These are phyloP conservation scores for Verticillium albo-atrum DNA, from an alignment of 2,329 filamentous ascomycete species.

Conservation along the genomic window DNA sequence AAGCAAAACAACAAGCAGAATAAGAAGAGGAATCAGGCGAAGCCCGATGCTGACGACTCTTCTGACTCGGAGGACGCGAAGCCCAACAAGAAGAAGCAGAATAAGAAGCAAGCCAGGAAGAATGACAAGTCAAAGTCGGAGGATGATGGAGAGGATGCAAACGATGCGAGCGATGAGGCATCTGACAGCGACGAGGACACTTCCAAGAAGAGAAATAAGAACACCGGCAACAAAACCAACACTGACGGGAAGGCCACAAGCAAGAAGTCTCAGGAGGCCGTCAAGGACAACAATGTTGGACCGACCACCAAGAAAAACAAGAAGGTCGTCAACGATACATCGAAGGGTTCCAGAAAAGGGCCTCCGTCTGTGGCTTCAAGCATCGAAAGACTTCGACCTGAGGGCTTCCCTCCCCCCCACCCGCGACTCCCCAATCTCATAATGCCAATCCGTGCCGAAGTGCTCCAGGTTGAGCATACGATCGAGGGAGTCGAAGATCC, in stretches of 20 bases:
- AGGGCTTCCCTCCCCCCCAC: conserved; percentile 20
- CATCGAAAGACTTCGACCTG: conserved; percentile 19
- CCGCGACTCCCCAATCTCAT: conserved; percentile 39
- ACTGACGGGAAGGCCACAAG: neutral
- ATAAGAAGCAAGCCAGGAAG: conserved; percentile 7
- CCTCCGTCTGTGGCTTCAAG: conserved; percentile 8
- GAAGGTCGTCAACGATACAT: neutral
- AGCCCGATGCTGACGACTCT: conserved; percentile 13
- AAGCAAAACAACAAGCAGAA: conserved; percentile 8
- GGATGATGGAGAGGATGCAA: neutral
- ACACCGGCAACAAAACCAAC: conserved; percentile 6
- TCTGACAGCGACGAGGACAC: neutral
- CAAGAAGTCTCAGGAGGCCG: neutral
- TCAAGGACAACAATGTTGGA: conserved; percentile 1
- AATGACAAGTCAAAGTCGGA: conserved; percentile 4
- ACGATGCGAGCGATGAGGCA: conserved; percentile 9
- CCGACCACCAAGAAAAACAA: conserved; percentile 4
- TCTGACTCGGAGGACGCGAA: conserved; percentile 17
- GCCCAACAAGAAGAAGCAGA: conserved; percentile 10
- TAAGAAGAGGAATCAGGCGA: conserved; percentile 16
- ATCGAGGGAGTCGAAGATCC: conserved; percentile 49
- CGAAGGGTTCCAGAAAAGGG: conserved; percentile 10
- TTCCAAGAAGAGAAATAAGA: conserved; percentile 7
- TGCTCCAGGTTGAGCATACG: conserved; percentile 52
- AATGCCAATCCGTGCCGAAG: conserved; percentile 40